Evolutionary conservation across 2,329 filamentous ascomycete species (phyloP), one percentile per base, ranked within the genome.

Genomic region (Hypoxylon sp.): DNA sequence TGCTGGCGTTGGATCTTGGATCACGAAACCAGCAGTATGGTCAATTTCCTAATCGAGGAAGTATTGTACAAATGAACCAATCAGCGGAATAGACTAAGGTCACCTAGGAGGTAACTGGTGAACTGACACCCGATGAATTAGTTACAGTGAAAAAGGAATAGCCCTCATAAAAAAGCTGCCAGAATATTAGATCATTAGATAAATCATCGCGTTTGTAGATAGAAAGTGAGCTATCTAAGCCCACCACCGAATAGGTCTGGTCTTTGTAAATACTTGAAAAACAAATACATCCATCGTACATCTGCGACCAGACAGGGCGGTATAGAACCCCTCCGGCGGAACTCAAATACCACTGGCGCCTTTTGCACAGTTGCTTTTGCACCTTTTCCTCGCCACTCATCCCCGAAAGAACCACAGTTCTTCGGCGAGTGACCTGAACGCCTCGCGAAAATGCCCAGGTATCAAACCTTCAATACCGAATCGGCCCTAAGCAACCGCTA

Each of bases 31-130:
- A 20, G 40, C 44, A 25, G 44, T 30, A 46, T 48, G 30, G 27
- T 30, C 17, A 63, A n/a, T 69, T 71, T 66, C 69, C 69, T 69
- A 65, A 66, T 71, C 25, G 51, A 68, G 69, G 35, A 55, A 53
- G 30, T 58, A 53, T 62, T 61, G 14, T 33, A 6, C 14, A 22
- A 35, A 40, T 40, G n/a, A 37, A 60, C 69, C 69, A 71, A 71
- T 71, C 56, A 61, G 22, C 59, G 33, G 48, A 46, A 46, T 20
- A 22, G 8, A n/a, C 33, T 22, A 20, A 6, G 33, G 10, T 37
- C 33, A 37, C 33, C 33, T 27, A 27, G 25, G 25, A 27, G 25
- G 25, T 3, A 27, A 27, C 25, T 27, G 25, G 25, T 27, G 25
- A 27, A 27, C 25, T 27, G 25, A 27, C 11, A 55, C 14, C n/a